phyloP scores from a whole-genome alignment of 208 protist species.

The Acanthamoeba healyi region DNA sequence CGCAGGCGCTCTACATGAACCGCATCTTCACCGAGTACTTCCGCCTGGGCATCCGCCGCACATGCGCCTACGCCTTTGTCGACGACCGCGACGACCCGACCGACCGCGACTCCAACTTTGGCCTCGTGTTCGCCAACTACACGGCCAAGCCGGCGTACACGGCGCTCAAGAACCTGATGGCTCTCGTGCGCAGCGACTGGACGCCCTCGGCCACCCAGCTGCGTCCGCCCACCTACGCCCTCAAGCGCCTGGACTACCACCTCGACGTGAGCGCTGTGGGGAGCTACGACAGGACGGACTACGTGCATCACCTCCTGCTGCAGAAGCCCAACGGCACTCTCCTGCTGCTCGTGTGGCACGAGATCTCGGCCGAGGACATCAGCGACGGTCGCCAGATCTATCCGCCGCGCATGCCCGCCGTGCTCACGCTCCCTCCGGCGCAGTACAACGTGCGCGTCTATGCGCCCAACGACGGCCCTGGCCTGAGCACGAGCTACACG shows the following conservation, averaged over 20 bases:
- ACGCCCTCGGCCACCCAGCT: background rate
- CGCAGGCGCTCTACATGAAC: background rate
- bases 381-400: background rate
- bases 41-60: background rate
- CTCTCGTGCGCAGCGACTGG: background rate
- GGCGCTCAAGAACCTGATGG: background rate
- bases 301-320: constrained; percentile 22
- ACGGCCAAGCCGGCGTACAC: background rate
- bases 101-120: constrained; percentile 26
- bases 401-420: background rate
- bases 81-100: background rate
- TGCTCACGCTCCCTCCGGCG: background rate
- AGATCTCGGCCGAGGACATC: background rate
- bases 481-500: background rate
- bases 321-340: constrained; percentile 13
- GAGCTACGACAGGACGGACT: background rate
- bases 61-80: background rate
- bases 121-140: background rate
- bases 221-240: background rate
- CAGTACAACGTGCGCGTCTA: background rate
- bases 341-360: background rate
- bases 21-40: constrained; percentile 34
- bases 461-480: background rate
- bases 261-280: constrained; percentile 4
- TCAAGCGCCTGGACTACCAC: background rate